Evolutionary conservation across 2,329 filamentous ascomycete species (phyloP).

Genomic region (Ceratocystis papillata): DNA sequence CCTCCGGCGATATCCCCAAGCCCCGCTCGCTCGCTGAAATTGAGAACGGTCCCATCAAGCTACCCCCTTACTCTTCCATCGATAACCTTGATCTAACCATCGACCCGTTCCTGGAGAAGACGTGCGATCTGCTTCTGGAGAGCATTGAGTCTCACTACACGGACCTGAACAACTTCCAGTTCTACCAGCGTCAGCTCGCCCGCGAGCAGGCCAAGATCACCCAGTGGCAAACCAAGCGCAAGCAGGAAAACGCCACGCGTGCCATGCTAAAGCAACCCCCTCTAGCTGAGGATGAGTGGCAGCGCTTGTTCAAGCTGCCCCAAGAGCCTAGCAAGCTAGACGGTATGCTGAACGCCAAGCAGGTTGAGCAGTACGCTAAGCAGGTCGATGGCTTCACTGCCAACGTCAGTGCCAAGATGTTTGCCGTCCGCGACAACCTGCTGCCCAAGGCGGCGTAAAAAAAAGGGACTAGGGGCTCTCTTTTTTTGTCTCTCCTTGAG

Average conservation of each 20-base stretch:
- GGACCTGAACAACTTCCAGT: slow-evolving; percentile 97
- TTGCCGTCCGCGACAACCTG: slow-evolving; percentile 70
- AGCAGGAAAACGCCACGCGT: slow-evolving; percentile 83
- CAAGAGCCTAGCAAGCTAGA: slow-evolving; percentile 87
- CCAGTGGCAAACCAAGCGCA: slow-evolving; percentile 92
- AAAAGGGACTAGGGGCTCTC: neutral
- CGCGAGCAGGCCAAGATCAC: slow-evolving; percentile 95
- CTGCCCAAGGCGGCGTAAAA: slow-evolving; percentile 39
- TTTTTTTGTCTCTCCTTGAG: slow-evolving; percentile 19
- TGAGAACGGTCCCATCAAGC: slow-evolving; percentile 49
- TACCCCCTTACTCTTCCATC: slow-evolving; percentile 73
- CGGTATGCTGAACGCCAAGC: slow-evolving; percentile 85
- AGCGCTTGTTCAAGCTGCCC: slow-evolving; percentile 93
- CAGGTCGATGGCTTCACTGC: slow-evolving; percentile 96
- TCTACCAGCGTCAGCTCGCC: slow-evolving; percentile 84
- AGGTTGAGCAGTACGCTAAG: slow-evolving; percentile 95
- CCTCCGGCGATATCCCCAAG: slow-evolving; percentile 50
- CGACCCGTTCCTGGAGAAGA: slow-evolving; percentile 97
- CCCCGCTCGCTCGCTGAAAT: slow-evolving; percentile 72
- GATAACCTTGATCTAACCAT: slow-evolving; percentile 86
- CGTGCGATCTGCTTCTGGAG: slow-evolving; percentile 88
- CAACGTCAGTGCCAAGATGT: slow-evolving; percentile 91
- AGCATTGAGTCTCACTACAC: slow-evolving; percentile 97
- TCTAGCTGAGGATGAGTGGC: slow-evolving; percentile 95
- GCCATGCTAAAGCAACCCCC: slow-evolving; percentile 75